phyloP scores from a whole-genome alignment of 371 early-diverging fungal species.

The Mortierella sp. region DNA sequence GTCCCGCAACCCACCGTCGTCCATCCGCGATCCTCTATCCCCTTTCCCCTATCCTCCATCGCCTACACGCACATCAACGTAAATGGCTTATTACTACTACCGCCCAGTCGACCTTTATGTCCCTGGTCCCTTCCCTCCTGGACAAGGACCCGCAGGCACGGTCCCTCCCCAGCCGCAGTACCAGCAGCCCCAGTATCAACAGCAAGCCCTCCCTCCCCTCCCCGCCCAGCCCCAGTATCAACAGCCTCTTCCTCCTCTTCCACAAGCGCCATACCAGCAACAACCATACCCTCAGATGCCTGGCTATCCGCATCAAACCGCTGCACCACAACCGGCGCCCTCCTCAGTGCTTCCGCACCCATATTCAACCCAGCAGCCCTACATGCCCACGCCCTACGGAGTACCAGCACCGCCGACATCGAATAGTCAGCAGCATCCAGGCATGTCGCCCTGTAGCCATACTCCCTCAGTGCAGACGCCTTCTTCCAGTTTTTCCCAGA shows the following conservation, averaged over 20 bases:
- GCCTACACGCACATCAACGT: too few species aligned
- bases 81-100: neutral
- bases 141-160: constrained; percentile 31
- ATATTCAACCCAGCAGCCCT: neutral
- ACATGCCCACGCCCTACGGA: constrained; percentile 1
- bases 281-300: constrained; percentile 18
- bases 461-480: constrained; percentile 6
- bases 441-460: constrained; percentile 1
- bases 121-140: constrained; percentile 53
- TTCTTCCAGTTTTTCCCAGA: constrained; percentile 12
- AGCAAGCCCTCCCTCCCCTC: constrained; percentile 12
- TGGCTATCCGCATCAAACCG: neutral
- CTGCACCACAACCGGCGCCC: too few species aligned
- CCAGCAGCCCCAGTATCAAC: constrained; percentile 4
- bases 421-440: constrained; percentile 1
- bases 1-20: neutral
- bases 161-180: constrained; percentile 1
- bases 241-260: neutral
- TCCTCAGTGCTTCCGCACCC: neutral
- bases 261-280: constrained; percentile 1
- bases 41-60: too few species aligned
- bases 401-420: neutral
- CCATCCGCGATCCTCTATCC: too few species aligned
- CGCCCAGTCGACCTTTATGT: constrained; percentile 33
- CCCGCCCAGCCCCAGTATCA: constrained; percentile 1